Evolutionary conservation across 169 alveolate genomes (phyloP).

Genomic region (Eimeria zaria): DNA sequence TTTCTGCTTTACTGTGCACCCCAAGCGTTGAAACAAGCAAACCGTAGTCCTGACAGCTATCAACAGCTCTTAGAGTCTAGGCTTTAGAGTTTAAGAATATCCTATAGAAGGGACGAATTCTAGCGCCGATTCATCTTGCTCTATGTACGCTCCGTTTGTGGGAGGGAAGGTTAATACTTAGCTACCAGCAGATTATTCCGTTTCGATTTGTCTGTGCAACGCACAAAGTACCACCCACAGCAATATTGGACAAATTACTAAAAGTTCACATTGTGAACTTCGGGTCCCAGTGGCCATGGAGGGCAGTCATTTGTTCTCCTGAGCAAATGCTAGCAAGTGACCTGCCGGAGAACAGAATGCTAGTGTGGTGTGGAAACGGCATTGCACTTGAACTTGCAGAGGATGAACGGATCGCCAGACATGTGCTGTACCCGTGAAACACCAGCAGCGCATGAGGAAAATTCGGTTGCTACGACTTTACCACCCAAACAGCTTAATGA

Average conservation of each 20-base stretch:
- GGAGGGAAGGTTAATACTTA: background rate
- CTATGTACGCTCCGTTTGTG: background rate
- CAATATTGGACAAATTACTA: background rate
- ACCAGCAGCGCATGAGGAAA: slow-evolving; percentile 9
- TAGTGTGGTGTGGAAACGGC: background rate
- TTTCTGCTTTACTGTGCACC: background rate
- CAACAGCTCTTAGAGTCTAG: background rate
- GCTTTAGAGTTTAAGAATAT: background rate
- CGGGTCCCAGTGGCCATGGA: background rate
- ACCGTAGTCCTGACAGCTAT: background rate
- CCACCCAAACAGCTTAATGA: background rate
- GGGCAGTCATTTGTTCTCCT: background rate
- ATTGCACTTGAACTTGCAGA: background rate
- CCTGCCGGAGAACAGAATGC: background rate
- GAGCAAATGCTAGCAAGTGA: too few species aligned
- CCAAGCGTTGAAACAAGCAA: background rate
- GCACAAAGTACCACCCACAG: background rate
- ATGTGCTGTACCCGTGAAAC: background rate
- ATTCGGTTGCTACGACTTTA: background rate
- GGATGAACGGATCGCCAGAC: background rate
- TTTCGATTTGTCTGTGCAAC: background rate
- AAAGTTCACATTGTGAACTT: background rate
- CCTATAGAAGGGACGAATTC: background rate
- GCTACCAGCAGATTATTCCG: background rate
- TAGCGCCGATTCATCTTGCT: background rate